Percentiles rank a stretch among this genome's conserved stretches.
phyloP scores from a whole-genome alignment of 495 filamentous ascomycete species.

The Hypoxylon lenormandii region DNA sequence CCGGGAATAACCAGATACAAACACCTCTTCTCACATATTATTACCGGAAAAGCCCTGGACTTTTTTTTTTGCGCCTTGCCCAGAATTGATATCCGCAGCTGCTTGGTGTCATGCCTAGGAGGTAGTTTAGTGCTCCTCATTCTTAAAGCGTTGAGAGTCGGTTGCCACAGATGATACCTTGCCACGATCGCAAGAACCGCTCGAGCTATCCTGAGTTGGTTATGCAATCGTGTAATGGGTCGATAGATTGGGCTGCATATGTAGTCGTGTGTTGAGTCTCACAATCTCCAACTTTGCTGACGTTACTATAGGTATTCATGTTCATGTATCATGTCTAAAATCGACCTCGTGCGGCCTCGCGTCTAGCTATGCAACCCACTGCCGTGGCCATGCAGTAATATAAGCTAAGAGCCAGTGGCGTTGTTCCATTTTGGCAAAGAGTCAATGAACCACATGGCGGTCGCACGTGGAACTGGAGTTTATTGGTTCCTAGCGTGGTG shows the following conservation, averaged over 20 bases:
- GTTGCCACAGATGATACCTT: constrained; percentile 4
- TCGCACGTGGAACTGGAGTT: constrained; percentile 43
- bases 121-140: constrained; percentile 10
- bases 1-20: constrained; percentile 27
- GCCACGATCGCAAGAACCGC: constrained; percentile 11
- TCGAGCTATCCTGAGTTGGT: neutral
- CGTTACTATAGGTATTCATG: constrained; percentile 7
- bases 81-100: neutral
- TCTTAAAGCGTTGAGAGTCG: neutral
- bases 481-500: constrained; percentile 36
- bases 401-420: constrained; percentile 31
- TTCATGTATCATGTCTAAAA: constrained; percentile 15
- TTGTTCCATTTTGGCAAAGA: constrained; percentile 38
- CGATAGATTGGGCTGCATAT: constrained; percentile 34
- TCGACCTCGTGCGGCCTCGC: constrained; percentile 38
- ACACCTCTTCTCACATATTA: neutral
- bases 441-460: constrained; percentile 46
- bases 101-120: constrained; percentile 4
- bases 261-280: constrained; percentile 35
- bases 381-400: constrained; percentile 41
- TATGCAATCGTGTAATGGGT: constrained; percentile 12
- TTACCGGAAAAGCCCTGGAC: neutral
- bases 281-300: constrained; percentile 40
- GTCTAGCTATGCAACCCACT: constrained; percentile 35
- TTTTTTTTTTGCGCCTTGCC: constrained; percentile 4